Base-by-base conservation (phyloP, 2,329 filamentous ascomycete species). In the Claviceps citrina region DNA sequence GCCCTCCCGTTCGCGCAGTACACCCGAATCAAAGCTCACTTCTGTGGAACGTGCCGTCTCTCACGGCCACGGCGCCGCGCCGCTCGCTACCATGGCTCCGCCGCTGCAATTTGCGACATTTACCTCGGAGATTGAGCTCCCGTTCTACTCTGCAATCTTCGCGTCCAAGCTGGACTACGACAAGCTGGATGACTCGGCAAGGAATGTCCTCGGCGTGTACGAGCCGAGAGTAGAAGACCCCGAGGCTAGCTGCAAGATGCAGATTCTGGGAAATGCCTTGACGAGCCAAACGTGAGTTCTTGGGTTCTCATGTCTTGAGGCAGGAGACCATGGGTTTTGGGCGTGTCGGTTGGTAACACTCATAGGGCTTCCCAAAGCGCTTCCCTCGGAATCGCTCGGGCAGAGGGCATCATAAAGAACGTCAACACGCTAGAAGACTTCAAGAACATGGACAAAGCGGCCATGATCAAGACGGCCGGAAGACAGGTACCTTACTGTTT, bases 351-450 rank as follows among this genome's bases (percentile, higher is more conserved):
- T 22, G 27, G 25, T 38, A 30, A 33, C 15, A 26, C 33, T 5
- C 20, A 13, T 20, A 27, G 36, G 32, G 8, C n/a, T 27, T 20
- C 3, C 3, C 19, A 16, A 41, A 85, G 82, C 47, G 71, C 77
- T 18, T 77, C 81, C n/a, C 61, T 71, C 36, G 78, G 76, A 47
- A 76, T 75, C 52, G 84, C 80, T 54, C 80, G 89, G 49, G 89
- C 84, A 34, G 89, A 96, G 59, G 91, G 91, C 44, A 84, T 84
- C 55, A 93, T 98, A 53, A 87, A 82, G 58, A 98, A 98, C 62
- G 81, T 89, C 54, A 98, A 98, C 57, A 96, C 91, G 1, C 73
- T 94, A 50, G 89, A 96, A 51, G 85, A 91, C 54, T 96, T 95
- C 61, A 84, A 79, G 55, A 82, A 80, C 47, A 72, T 79, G 46